Evolutionary conservation across 1,139 yeast species (phyloP).

Genomic region (Taphrina communis): DNA sequence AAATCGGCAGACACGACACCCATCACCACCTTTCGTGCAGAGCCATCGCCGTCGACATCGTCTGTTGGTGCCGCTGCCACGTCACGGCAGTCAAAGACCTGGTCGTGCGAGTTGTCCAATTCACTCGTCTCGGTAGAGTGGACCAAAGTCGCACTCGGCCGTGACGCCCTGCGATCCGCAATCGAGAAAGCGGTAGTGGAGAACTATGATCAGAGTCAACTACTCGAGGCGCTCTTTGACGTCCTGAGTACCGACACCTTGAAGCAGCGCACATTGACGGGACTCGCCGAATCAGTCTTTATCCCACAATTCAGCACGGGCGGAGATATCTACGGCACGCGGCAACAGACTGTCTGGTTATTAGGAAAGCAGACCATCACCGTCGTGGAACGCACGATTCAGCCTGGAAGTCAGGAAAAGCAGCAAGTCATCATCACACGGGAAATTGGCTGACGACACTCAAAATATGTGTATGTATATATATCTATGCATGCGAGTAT

Average conservation of each 20-base stretch:
- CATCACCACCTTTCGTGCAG: not conserved
- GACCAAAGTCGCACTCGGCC: conserved; percentile 70
- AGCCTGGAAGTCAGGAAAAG: not conserved
- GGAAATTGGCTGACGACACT: not conserved
- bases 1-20: conserved; percentile 43
- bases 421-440: not conserved
- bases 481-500: too few relatives aligned
- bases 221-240: conserved; percentile 61
- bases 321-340: conserved; percentile 69
- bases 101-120: conserved; percentile 58
- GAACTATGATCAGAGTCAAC: conserved; percentile 48
- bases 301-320: conserved; percentile 50
- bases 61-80: not conserved
- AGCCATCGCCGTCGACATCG: not conserved
- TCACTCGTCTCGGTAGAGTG: conserved; percentile 70
- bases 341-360: conserved; percentile 82
- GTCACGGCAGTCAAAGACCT: not conserved
- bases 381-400: conserved; percentile 55
- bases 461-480: too few relatives aligned
- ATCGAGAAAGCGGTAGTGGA: conserved; percentile 51
- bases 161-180: conserved; percentile 54
- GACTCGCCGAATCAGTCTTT: conserved; percentile 67
- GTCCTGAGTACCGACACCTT: conserved; percentile 61
- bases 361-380: conserved; percentile 60
- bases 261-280: conserved; percentile 51